These are phyloP conservation scores for Zasmidium angulare DNA, from an alignment of 2,329 filamentous ascomycete genomes.

Conservation along the genomic window DNA sequence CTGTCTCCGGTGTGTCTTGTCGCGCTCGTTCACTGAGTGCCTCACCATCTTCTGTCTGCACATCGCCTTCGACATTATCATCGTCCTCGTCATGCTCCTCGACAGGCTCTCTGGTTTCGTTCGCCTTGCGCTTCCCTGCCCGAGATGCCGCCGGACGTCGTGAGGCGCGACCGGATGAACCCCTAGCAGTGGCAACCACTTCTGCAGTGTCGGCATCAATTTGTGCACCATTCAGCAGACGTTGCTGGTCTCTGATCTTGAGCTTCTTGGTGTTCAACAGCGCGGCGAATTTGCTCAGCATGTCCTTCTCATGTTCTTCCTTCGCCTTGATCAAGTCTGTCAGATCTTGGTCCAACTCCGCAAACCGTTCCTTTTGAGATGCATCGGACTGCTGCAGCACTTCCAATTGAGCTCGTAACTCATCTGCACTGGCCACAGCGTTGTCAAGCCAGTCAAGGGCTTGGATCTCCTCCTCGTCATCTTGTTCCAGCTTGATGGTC, in stretches of 20 bases:
- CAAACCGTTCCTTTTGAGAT: slow-evolving; percentile 57
- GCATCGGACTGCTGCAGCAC: slow-evolving; percentile 33
- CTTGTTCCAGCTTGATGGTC: slow-evolving; percentile 57
- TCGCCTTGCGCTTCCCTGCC: slow-evolving; percentile 34
- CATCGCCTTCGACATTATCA: slow-evolving; percentile 32
- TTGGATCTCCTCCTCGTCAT: slow-evolving; percentile 59
- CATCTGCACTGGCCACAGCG: slow-evolving; percentile 53
- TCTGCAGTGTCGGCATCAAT: slow-evolving; percentile 58
- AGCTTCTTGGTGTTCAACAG: slow-evolving; percentile 78
- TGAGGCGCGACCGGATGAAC: slow-evolving; percentile 3
- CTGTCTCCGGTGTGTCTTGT: slow-evolving; percentile 17
- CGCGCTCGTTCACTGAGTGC: slow-evolving; percentile 12
- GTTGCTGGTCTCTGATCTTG: slow-evolving; percentile 73
- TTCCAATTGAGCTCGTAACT: slow-evolving; percentile 41
- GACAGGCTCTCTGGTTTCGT: slow-evolving; percentile 37
- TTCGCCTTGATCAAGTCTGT: slow-evolving; percentile 67
- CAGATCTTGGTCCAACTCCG: slow-evolving; percentile 61
- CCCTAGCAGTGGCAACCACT: slow-evolving; percentile 16
- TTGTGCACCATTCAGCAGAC: slow-evolving; percentile 58
- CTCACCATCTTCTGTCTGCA: slow-evolving; percentile 27
- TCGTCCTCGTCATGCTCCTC: slow-evolving; percentile 47
- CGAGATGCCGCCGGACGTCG: slow-evolving; percentile 30
- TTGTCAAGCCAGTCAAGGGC: slow-evolving; percentile 70
- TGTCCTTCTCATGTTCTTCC: slow-evolving; percentile 62
- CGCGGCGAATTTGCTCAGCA: slow-evolving; percentile 68